Base-by-base conservation (phyloP, 2,329 filamentous ascomycete species). In the Raffaelea arxii region DNA sequence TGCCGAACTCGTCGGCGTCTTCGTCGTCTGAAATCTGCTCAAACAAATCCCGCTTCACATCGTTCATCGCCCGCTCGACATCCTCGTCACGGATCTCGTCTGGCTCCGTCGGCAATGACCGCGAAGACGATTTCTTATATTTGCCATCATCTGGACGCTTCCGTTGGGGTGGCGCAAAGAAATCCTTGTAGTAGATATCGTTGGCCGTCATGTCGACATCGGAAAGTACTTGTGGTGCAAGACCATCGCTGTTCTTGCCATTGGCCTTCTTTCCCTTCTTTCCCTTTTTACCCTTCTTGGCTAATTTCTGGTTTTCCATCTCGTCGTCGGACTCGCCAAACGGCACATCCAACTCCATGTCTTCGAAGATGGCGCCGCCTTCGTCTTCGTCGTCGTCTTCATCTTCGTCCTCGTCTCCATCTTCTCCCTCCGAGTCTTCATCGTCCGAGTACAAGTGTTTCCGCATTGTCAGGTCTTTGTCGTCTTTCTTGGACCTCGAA, bases 11-110 rank as follows among this genome's bases (percentile, higher is more conserved):
- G 27, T 32, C 27, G 16, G 27, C 9, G 16, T 32, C 27, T 9
- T 32, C 27, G 27, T 32, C 10, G 27, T 83, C 84, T 2, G 78
- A 80, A 45, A 77, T 64, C 53, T 92, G 86, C 36, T 95, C 88
- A 54, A 97, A 96, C 12, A 98, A 72, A 61, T 97, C 91, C 42
- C 88, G 84, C 44, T 86, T 85, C 23, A 95, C 88, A 59, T 89
- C 46, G 24, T 47, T 82, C 73, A 96, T 95, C 24, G 89, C 86
- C 40, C 86, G 80, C 59, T 90, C 76, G 44, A 96, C 71, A 35
- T 92, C 86, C 23, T 71, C 76, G n/a, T n/a, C n/a, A n/a, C n/a
- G n/a, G n/a, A n/a, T n/a, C 24, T 82, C 76, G 10, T 75, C 68
- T 5, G 81, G 68, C 52, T 63, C n/a, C n/a, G n/a, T n/a, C n/a